A percentile compares a stretch with the other conserved stretches of the same genome.
Conservation (phyloP, 306 rosid species). For the Lagenaria siceraria region DNA sequence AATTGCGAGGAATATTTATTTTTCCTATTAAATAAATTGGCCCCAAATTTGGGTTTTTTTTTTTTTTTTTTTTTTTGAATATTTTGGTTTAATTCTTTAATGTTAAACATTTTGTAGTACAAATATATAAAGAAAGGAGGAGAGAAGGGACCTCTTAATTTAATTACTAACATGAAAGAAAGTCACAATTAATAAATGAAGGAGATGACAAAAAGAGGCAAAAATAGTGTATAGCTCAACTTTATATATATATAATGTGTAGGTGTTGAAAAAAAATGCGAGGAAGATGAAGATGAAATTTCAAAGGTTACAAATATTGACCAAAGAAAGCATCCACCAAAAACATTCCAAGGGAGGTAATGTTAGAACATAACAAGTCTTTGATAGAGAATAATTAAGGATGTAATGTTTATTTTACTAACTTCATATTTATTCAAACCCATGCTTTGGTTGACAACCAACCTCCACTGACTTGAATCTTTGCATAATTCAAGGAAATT, state of each 20-base stretch:
- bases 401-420: neutral
- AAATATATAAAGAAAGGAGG: neutral
- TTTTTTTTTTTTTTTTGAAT: too few relatives aligned
- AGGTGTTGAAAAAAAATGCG: neutral
- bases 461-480: constrained; percentile 1
- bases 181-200: neutral
- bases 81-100: neutral
- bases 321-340: neutral
- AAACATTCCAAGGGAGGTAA: neutral
- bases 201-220: neutral
- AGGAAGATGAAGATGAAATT: neutral
- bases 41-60: neutral
- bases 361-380: neutral
- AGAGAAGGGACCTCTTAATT: neutral
- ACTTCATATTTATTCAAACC: neutral
- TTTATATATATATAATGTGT: neutral
- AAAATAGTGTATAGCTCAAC: neutral
- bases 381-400: neutral
- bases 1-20: neutral
- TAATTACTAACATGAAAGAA: neutral
- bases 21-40: neutral
- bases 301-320: neutral
- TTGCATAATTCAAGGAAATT: constrained; percentile 5
- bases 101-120: neutral
- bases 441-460: neutral